phyloP scores from a whole-genome alignment of 2,329 filamentous ascomycete species.

The Leptodontidium sp. region DNA sequence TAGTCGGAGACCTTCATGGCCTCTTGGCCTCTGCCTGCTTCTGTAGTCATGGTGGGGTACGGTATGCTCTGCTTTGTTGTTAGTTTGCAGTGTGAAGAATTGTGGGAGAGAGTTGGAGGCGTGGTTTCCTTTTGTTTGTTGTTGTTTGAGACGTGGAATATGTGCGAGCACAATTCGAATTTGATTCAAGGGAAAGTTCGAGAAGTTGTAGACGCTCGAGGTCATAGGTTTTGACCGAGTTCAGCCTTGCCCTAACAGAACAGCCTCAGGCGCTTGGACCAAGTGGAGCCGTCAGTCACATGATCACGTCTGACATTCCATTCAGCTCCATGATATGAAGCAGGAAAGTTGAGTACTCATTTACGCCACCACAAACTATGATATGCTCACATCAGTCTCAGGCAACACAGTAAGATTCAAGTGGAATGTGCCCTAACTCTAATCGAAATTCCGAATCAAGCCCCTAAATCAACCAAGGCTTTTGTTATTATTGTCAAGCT shows the following conservation, averaged over 20 bases:
- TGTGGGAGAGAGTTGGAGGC: not conserved
- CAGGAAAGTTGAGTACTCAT: no score
- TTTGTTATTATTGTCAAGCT: no score
- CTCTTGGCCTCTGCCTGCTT: constrained; percentile 58
- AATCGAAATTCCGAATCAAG: no score
- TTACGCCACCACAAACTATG: no score
- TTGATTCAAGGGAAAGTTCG: constrained; percentile 13
- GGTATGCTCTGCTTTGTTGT: constrained; percentile 7
- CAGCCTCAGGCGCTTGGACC: not conserved
- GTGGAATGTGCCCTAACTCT: no score
- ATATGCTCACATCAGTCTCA: no score
- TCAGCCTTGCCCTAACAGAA: constrained; percentile 4
- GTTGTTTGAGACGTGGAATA: not conserved
- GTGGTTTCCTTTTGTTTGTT: not conserved
- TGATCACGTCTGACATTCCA: not conserved
- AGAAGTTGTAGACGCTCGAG: not conserved
- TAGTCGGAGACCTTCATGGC: constrained; percentile 73
- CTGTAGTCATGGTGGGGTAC: constrained; percentile 55
- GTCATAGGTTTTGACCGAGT: not conserved
- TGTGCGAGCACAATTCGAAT: not conserved
- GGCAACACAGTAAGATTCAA: no score
- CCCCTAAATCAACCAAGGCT: no score
- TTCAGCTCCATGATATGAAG: no score
- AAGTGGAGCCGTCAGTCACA: not conserved
- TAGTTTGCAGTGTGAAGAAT: constrained; percentile 1